Base-by-base conservation (phyloP, 2,329 filamentous ascomycete genomes). In the Trichoderma gracile region DNA sequence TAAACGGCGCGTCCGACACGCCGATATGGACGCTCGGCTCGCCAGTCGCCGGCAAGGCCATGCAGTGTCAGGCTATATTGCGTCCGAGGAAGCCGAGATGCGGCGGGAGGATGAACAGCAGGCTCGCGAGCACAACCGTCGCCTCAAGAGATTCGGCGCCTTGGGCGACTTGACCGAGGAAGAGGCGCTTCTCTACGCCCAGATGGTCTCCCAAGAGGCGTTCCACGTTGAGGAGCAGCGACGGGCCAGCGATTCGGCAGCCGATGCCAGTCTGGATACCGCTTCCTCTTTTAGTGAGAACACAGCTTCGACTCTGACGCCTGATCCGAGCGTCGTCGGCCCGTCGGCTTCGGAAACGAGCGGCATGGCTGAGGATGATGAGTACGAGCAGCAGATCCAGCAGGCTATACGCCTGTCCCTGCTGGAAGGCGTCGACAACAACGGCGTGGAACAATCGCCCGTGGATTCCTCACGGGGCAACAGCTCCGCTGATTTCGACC, bases 11-110 rank as follows among this genome's bases (percentile, higher is more conserved):
- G 78, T 89, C 15, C 89, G 92, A 43, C 88, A 92, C 65, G 85
- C 87, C 1, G 88, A 86, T 65, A 73, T 81, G 15, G 62, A 65
- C 6, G 81, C 82, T n/a, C 82, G 81, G 23, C 69, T 79, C 7
- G 77, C 77, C 17, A 80, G 78, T 59, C 82, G 84, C 50, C 80
- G 83, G 5, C 77, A 89, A 21, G 85, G 91, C 49, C 88, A 86
- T 19, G 88, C 89, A 25, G 81, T 97, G 42, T 86, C 88, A 65
- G 89, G 89, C 68, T 93, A 93, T 72, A 98, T 98, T 67, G 88
- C 88, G 46, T 89, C 91, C n/a, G 94, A 98, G 75, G 86, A 90
- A 68, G 83, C 87, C 49, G 93, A 97, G 74, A 82, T 97, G 63
- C 88, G 90, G 63, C 84, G 84, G 9, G 92, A 96, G 71, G 87